phyloP scores from a whole-genome alignment of 2,329 filamentous ascomycete genomes.

The Pseudopyricularia cyperi region DNA sequence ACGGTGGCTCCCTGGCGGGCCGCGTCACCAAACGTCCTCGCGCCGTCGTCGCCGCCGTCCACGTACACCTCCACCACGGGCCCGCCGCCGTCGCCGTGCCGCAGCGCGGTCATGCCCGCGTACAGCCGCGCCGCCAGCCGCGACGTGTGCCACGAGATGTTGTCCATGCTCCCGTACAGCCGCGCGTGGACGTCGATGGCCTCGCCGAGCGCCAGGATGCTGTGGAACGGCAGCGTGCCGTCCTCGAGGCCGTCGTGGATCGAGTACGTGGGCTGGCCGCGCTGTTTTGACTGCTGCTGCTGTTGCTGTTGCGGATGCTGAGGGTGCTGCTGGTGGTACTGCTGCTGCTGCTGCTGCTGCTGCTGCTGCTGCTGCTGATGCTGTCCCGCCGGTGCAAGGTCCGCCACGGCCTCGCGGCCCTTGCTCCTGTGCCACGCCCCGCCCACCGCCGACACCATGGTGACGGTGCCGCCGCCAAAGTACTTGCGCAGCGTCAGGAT shows the following conservation, averaged over 20 bases:
- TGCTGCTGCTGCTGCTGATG: slow-evolving; percentile 4
- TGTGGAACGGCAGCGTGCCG: slow-evolving; percentile 53
- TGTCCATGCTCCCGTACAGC: slow-evolving; percentile 45
- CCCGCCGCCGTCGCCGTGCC: slow-evolving; percentile 35
- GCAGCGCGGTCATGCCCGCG: slow-evolving; percentile 29
- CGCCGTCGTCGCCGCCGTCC: slow-evolving; percentile 15
- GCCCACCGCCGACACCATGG: slow-evolving; percentile 40
- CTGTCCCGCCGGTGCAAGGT: neutral
- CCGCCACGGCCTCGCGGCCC: slow-evolving; percentile 18
- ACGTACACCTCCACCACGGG: slow-evolving; percentile 42
- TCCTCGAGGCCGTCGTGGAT: slow-evolving; percentile 53
- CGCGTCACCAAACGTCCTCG: slow-evolving; percentile 33
- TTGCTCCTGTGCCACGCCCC: slow-evolving; percentile 43
- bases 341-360: slow-evolving; percentile 11
- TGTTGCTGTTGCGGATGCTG: slow-evolving; percentile 9
- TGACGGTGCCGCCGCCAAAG: slow-evolving; percentile 56
- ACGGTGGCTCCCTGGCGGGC: slow-evolving; percentile 46
- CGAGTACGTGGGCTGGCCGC: slow-evolving; percentile 22
- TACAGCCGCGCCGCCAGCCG: slow-evolving; percentile 37
- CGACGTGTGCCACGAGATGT: slow-evolving; percentile 43
- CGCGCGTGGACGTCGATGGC: slow-evolving; percentile 42
- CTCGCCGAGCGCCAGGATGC: slow-evolving; percentile 46
- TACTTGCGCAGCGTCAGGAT: slow-evolving; percentile 43
- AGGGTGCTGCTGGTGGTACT: slow-evolving; percentile 12
- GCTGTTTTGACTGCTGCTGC: slow-evolving; percentile 8